Base-by-base conservation (phyloP, 768 basidiomycete species). In the Coprinellus aureogranulatus region DNA sequence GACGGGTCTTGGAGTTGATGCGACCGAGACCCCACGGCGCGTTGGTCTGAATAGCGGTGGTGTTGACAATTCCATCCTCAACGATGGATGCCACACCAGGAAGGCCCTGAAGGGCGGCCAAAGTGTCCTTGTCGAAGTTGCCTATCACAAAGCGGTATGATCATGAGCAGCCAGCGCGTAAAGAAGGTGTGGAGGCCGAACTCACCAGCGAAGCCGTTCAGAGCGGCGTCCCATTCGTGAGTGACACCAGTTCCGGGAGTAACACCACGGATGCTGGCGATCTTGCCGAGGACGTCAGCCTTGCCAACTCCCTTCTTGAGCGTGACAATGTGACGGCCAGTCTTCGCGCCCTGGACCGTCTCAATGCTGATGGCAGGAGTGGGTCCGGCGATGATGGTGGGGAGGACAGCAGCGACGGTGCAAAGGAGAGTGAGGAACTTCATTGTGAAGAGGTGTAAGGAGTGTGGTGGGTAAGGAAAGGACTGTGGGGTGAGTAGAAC, bases 21-120 rank as follows among this genome's bases (percentile, higher is more conserved):
- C 72, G 61, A n/a, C 63, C 54, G 39, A 74, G 55, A 11, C 71
- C 71, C 72, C 71, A 74, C 16, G 71, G 67, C 0, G 71, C 71
- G 54, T 72, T 64, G 10, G 63, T 54, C 71, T 73, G 34, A 34
- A 60, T 34, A 34, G 34, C 20, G 2, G n/a, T 11, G 20, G 59
- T 62, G 41, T 58, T 53, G 57, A 65, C 60, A 42, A 70, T 49
- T 14, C 68, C 66, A 40, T 71, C 68, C 37, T 67, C 64, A 14
- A 54, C 3, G 14, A 67, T 64, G 49, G 18, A 56, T 25, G 60
- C 62, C 8, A 71, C 65, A 26, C 66, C 62, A 18, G 59, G 48
- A 16, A 60, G 53, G 10, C 60, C 55, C 0, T 61, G 65, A n/a
- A 71, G 57, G 9, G 44, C 44, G 26, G 64, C 56, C 5, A 69